These are phyloP conservation scores for Mrakia gelida DNA, from an alignment of 768 basidiomycete species.

Conservation along the genomic window DNA sequence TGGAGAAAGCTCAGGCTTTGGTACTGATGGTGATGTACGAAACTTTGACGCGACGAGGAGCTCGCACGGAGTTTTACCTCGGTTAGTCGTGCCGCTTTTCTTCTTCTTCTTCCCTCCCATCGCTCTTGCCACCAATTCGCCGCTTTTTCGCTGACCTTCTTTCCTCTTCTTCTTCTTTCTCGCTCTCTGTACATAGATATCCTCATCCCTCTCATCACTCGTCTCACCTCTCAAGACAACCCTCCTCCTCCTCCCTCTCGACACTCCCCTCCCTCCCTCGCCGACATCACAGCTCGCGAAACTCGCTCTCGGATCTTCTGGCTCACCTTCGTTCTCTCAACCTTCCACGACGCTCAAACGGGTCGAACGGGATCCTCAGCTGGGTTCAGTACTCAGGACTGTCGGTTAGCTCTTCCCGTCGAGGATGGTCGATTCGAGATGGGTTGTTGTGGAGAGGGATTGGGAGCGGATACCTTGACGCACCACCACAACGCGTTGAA, in stretches of 20 bases:
- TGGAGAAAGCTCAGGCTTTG: constrained; percentile 22
- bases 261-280: background rate
- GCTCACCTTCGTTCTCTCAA: constrained; percentile 21
- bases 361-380: background rate
- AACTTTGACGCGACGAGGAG: constrained; percentile 2
- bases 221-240: constrained; percentile 22
- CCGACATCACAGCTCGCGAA: constrained; percentile 18
- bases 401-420: constrained; percentile 26
- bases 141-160: background rate
- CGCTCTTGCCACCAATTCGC: background rate
- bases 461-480: constrained; percentile 18
- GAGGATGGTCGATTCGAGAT: constrained; percentile 26
- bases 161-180: background rate
- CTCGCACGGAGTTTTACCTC: background rate
- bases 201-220: constrained; percentile 19
- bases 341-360: constrained; percentile 17
- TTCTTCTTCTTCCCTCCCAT: background rate
- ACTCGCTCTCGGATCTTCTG: constrained; percentile 26
- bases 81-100: background rate
- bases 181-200: background rate
- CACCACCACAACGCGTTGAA: background rate
- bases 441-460: constrained; percentile 10
- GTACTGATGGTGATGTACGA: constrained; percentile 26
- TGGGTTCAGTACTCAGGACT: constrained; percentile 14
- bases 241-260: constrained; percentile 6